Evolutionary conservation across 306 rosid species (phyloP).

Genomic region (Quercus parvula): DNA sequence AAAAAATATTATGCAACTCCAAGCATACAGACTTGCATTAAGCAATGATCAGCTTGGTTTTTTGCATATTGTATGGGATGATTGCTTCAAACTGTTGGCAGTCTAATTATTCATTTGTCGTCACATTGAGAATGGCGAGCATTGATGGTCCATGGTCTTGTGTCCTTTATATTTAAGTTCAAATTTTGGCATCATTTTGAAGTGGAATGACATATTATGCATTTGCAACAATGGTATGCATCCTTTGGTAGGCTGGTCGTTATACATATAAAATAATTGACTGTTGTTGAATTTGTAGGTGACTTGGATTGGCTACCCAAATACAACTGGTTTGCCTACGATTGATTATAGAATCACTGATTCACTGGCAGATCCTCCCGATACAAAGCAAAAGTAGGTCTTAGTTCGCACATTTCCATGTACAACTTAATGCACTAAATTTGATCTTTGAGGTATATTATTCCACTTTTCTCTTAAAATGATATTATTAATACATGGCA

Average conservation of each 20-base stretch:
- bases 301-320: slow-evolving; percentile 99
- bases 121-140: background rate
- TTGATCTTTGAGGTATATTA: slow-evolving; percentile 3
- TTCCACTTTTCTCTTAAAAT: slow-evolving; percentile 3
- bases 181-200: background rate
- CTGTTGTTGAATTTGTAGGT: slow-evolving; percentile 53
- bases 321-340: slow-evolving; percentile 95
- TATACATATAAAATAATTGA: slow-evolving; percentile 2
- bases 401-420: slow-evolving; percentile 25
- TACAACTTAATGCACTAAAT: slow-evolving; percentile 20
- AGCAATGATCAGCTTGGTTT: background rate
- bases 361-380: slow-evolving; percentile 86
- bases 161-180: background rate
- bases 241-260: background rate
- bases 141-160: background rate
- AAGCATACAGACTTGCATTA: background rate
- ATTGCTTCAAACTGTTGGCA: background rate
- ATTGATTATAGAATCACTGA: slow-evolving; percentile 94
- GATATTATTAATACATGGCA: slow-evolving; percentile 27
- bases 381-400: slow-evolving; percentile 83
- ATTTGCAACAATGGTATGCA: background rate
- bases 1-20: background rate
- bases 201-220: background rate
- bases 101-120: background rate
- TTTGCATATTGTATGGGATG: background rate